Base-by-base conservation (phyloP, 257 asterid species). In the Salvia splendens region DNA sequence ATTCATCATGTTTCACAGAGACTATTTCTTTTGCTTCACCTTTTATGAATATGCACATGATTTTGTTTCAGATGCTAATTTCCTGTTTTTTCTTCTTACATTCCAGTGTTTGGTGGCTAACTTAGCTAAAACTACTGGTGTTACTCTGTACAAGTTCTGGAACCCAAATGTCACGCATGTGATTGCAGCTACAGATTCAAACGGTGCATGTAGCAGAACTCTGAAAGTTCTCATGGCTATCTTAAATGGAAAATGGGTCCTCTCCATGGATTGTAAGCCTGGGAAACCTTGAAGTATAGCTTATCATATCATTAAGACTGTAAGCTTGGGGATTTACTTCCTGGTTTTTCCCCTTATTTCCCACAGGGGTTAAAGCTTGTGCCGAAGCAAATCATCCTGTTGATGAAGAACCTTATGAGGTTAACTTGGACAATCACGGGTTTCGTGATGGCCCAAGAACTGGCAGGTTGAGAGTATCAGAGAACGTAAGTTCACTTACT, bases 221-320 rank as follows among this genome's bases (percentile, higher is more conserved):
- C 68, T 84, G 32, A 94, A 94, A 76, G 81, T 94, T 81, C 95
- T 94, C 70, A 86, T 94, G 97, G 97, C 89, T 2, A 87, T 94
- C 70, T 75, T 90, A 77, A 75, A 86, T 47, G 97, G 97, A 61
- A 88, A 72, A 78, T 93, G 99, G 97, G 69, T 90, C 73, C 82
- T 93, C 24, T 78, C 89, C 15, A 75, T 85, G 78, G 95, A 84
- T 35, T 93, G 99, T 93, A 82, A 85, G 97, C 70, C 59, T 68
- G 58, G 17, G 51, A n/a, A 43, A 55, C 52, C 61, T 54, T 14
- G 12, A 12, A 24, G 50, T 41, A 17, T 6, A 45, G 15, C 30
- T 24, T 24, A 24, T 1, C 30, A 24, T 36, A 48, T 14, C 43
- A 3, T 28, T 24, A 28, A 43, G 46, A 24, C 40, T 28, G 8